Evolutionary conservation across 345 rosid species (phyloP).

Genomic region (Microthlaspi erraticum): DNA sequence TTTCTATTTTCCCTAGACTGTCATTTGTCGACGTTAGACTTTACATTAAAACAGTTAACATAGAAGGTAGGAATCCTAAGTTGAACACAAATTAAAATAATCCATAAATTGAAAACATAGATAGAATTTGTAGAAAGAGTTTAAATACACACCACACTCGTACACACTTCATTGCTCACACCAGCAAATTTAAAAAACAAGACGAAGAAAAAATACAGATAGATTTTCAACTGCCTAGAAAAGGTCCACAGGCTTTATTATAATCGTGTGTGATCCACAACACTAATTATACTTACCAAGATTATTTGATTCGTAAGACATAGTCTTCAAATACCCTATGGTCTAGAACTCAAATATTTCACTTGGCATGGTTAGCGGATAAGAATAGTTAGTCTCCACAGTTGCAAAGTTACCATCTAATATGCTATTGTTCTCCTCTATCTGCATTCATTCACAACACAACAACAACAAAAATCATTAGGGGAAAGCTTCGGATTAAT

Average conservation of each 20-base stretch:
- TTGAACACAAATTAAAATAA: too few species aligned
- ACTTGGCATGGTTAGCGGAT: conserved; percentile 68
- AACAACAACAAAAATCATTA: conserved; percentile 11
- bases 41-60: too few species aligned
- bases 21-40: not conserved
- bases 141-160: conserved; percentile 33
- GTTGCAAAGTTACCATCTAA: conserved; percentile 52
- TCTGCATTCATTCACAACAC: conserved; percentile 51
- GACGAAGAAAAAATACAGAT: conserved; percentile 19
- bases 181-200: conserved; percentile 32
- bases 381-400: conserved; percentile 50
- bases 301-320: conserved; percentile 29
- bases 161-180: conserved; percentile 31
- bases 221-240: conserved; percentile 31
- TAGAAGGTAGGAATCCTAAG: too few species aligned
- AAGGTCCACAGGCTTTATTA: conserved; percentile 38
- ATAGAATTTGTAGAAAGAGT: conserved; percentile 21
- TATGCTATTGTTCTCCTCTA: conserved; percentile 62
- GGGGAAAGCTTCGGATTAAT: not conserved
- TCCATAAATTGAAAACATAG: conserved; percentile 31
- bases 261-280: conserved; percentile 39
- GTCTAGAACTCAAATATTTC: conserved; percentile 63
- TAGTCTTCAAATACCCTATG: conserved; percentile 37
- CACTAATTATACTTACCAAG: conserved; percentile 42
- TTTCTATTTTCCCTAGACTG: not conserved